Percentiles rank a stretch among this genome's conserved stretches.
These are phyloP conservation scores for Fusarium sp. DNA, from an alignment of 2,329 filamentous ascomycete species.

Conservation along the genomic window DNA sequence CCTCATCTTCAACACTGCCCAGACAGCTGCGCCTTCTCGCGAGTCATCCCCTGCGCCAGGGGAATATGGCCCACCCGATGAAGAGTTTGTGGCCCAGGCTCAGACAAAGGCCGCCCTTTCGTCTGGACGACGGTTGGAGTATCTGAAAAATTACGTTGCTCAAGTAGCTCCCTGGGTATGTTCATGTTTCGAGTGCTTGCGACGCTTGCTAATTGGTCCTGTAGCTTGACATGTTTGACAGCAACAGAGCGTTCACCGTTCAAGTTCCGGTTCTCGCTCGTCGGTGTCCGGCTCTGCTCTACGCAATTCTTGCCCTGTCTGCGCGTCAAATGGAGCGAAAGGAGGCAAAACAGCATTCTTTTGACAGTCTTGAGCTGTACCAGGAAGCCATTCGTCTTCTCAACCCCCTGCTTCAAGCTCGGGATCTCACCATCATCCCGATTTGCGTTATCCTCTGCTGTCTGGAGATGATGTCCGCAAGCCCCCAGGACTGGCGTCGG, in stretches of 20 bases:
- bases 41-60: slow-evolving; percentile 50
- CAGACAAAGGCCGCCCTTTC: slow-evolving; percentile 47
- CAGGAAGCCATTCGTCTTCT: slow-evolving; percentile 63
- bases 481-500: slow-evolving; percentile 62
- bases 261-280: slow-evolving; percentile 63
- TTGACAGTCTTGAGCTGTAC: slow-evolving; percentile 66
- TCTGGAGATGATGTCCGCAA: slow-evolving; percentile 58
- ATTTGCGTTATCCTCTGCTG: slow-evolving; percentile 55
- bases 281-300: slow-evolving; percentile 59
- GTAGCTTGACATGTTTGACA: slow-evolving; percentile 70
- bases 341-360: slow-evolving; percentile 56
- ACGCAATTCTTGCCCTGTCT: slow-evolving; percentile 66
- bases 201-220: not conserved
- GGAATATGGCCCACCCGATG: slow-evolving; percentile 30
- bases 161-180: slow-evolving; percentile 64
- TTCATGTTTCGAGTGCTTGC: not conserved
- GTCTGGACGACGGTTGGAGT: slow-evolving; percentile 50
- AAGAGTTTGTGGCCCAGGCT: slow-evolving; percentile 35
- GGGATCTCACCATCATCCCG: slow-evolving; percentile 50
- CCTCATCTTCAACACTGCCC: slow-evolving; percentile 60
- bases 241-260: slow-evolving; percentile 63
- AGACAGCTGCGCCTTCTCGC: slow-evolving; percentile 56
- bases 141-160: slow-evolving; percentile 63
- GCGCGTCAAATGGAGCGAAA: slow-evolving; percentile 66
- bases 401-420: slow-evolving; percentile 49